Base-by-base conservation (phyloP, 176 grass and related monocot species). In the Stipa capillata region DNA sequence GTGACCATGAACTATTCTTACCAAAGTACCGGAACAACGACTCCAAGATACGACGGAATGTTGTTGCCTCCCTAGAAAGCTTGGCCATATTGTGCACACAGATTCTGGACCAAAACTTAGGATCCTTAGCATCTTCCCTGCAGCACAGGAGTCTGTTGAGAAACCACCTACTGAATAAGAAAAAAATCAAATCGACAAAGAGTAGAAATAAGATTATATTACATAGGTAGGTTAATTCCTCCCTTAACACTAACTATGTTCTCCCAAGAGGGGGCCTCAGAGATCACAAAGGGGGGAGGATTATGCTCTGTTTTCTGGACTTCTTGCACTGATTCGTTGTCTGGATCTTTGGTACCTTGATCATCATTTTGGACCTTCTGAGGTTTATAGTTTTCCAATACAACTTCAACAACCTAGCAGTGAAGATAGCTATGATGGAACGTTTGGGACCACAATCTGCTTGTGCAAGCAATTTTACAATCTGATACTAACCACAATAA, bases 81-180 rank as follows among this genome's bases (percentile, higher is more conserved):
- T 85, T 95, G 28, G 96, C 92, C 96, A 95, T 95, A 84, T 99
- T 99, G 36, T 94, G 92, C 64, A 99, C 78, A 79, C 90, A 95
- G 50, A 95, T 77, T 84, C 92, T 99, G 69, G 96, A 90, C 96
- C 96, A 99, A 79, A 99, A 93, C 59, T 88, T 89, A 72, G 92
- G 88, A 48, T 81, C 91, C 68, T 87, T 91, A 40, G 74, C 84
- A 27, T 99, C 90, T 87, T 99, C 92, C 82, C 96, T 99, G 90
- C 39, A 87, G 67, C 67, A 88, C 59, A 74, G 14, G 62, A 74
- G 53, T 53, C 25, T 79, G 47, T 50, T 79, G 33, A 85, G 23
- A 50, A 84, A 41, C 77, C 37, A 63, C 72, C 32, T 77, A 48
- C 37, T 34, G 64, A 54, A 80, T 9, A 74, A 80, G 28, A 88